phyloP scores from a whole-genome alignment of 1,139 yeast genomes.

The Taphrina wiesneri region DNA sequence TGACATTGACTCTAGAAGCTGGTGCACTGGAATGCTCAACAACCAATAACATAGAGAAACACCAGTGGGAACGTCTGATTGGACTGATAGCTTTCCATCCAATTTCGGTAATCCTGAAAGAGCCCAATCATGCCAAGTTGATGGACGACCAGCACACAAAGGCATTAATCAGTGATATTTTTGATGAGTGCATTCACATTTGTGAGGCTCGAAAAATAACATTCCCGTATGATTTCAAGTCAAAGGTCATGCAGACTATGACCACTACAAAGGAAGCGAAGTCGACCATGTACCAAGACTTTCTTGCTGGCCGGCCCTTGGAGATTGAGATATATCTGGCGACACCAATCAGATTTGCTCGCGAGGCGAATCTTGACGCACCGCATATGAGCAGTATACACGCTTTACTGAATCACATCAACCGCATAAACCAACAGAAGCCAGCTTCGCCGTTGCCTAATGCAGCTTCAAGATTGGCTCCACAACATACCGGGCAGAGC shows the following conservation, averaged over 20 bases:
- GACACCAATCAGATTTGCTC: slow-evolving; percentile 65
- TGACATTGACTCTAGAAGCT: slow-evolving; percentile 41
- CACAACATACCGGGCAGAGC: slow-evolving; percentile 32
- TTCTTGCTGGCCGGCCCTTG: slow-evolving; percentile 64
- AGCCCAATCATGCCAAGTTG: slow-evolving; percentile 39
- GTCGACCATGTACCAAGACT: slow-evolving; percentile 64
- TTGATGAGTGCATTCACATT: slow-evolving; percentile 38
- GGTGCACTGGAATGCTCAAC: slow-evolving; percentile 39
- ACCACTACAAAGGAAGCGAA: slow-evolving; percentile 51
- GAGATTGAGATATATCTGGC: slow-evolving; percentile 74
- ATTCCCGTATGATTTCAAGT: slow-evolving; percentile 34
- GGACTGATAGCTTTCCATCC: slow-evolving; percentile 41
- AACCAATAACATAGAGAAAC: slow-evolving; percentile 39
- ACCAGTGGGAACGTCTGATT: slow-evolving; percentile 40
- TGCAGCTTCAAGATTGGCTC: slow-evolving; percentile 1
- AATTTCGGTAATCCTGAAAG: slow-evolving; percentile 40
- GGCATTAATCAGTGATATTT: slow-evolving; percentile 32
- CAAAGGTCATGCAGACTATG: slow-evolving; percentile 33
- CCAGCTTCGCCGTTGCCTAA: slow-evolving; percentile 7
- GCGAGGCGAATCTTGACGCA: slow-evolving; percentile 55
- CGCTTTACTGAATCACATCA: slow-evolving; percentile 51
- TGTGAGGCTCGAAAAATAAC: slow-evolving; percentile 38
- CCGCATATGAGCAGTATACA: slow-evolving; percentile 64
- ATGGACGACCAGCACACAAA: slow-evolving; percentile 35
- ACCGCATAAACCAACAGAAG: slow-evolving; percentile 35